A percentile compares a stretch with the other conserved stretches of the same genome.
Evolutionary conservation across 1,139 yeast genomes (phyloP).

Genomic region (Candida glucosophila): DNA sequence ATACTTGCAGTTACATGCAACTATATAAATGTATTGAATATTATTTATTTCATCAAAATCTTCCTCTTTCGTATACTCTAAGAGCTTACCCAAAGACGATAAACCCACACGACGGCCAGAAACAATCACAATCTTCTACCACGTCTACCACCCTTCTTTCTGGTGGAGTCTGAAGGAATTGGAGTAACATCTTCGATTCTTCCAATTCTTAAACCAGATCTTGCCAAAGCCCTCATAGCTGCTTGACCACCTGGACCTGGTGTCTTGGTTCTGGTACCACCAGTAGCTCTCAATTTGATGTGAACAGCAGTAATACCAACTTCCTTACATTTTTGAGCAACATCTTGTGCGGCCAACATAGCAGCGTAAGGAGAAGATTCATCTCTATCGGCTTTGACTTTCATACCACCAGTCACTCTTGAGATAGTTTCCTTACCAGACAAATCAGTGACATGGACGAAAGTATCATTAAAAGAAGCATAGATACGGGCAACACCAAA

Average conservation of each 20-base stretch:
- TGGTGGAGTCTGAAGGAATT: constrained; percentile 99
- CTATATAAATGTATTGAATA: too few relatives aligned
- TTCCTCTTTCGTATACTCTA: too few relatives aligned
- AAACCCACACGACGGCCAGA: too few relatives aligned
- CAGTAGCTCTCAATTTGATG: constrained; percentile 99
- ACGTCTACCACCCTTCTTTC: constrained; percentile 99
- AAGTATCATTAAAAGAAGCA: constrained; percentile 99
- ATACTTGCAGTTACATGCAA: too few relatives aligned
- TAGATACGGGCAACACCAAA: constrained; percentile 99
- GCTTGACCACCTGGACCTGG: constrained; percentile 99
- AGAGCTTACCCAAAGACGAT: too few relatives aligned
- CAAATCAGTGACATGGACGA: constrained; percentile 98
- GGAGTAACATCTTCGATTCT: constrained; percentile 99
- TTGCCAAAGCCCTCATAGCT: constrained; percentile 99
- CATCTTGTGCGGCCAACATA: constrained; percentile 99
- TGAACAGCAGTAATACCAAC: constrained; percentile 99
- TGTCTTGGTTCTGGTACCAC: constrained; percentile 99
- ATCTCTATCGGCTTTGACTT: constrained; percentile 99
- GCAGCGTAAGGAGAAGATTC: constrained; percentile 99
- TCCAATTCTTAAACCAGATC: constrained; percentile 99
- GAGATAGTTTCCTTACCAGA: constrained; percentile 99
- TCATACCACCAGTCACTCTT: constrained; percentile 99
- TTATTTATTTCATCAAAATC: too few relatives aligned
- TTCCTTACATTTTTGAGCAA: constrained; percentile 97
- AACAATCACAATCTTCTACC: constrained; percentile 95